Evolutionary conservation across 352 stramenopile genomes (phyloP), one percentile per base, ranked within the genome.

Genomic region (Phytopythium cucurbitacearum): DNA sequence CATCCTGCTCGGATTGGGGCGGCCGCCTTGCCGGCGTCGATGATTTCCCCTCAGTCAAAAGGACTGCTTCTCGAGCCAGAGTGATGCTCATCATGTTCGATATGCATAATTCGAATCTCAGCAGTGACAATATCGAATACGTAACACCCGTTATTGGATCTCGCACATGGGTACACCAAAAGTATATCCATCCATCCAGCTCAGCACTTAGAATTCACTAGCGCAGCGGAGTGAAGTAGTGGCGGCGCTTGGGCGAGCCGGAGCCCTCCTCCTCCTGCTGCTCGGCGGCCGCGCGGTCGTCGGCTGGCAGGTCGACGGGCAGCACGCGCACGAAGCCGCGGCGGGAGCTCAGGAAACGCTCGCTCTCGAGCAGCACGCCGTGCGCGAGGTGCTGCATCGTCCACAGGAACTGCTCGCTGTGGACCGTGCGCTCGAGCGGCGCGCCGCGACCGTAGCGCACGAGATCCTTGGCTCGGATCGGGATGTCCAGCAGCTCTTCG

Each of bases 401-500:
- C 48, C 41, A 66, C 41, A 75, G 68, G 59, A 71, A 79, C 44
- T 58, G 61, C 34, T 79, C 67, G 28, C 53, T 41, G 32, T 55
- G 52, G 4, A 67, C 57, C 7, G 50, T 61, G 16, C 62, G 59
- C 45, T 66, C 56, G 39, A 66, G 52, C 4, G 9, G 10, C 13
- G 21, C 42, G 37, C 44, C 51, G 32, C 57, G 56, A 28, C 62
- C 50, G 39, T 52, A 64, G 43, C 67, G 67, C 40, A 86, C 65
- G 38, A 86, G 64, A 33, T 66, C 51, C 21, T 62, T 65, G 15
- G 72, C 64, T 36, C 75, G 75, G 37, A 83, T 81, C 2, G 72
- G 67, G 5, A 69, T 41, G 51, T 80, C 68, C 28, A 83, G 51
- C 12, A 81, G 59, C 54, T 80, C 65, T 58, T 86, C 75, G 2